Base-by-base conservation (phyloP, 306 rosid genomes). In the Arachis hypogaea region DNA sequence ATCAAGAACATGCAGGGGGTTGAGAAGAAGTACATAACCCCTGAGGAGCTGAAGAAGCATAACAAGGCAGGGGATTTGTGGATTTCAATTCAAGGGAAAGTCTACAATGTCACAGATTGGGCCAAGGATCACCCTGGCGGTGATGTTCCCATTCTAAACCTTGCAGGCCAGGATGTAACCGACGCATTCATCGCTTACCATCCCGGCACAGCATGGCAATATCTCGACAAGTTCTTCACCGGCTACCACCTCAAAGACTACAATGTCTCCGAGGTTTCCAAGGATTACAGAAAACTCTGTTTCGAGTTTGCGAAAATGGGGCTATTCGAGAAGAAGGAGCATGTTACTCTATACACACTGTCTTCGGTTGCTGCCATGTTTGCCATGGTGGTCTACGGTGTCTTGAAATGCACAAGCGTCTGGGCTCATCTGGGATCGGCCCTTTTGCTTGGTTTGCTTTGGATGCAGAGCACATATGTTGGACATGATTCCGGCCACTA, bases 401-500 rank as follows among this genome's bases (percentile, higher is more conserved):
- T 78, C 55, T 2, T 91, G 40, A 67, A 29, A 22, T 88, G 88
- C 33, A 75, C 72, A 0, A 77, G 90, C 49, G 14, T 57, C 4
- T 85, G 77, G 90, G 94, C 89, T 38, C 97, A 91, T 84, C 63
- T 90, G 70, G 91, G 76, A 22, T 86, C 95, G 52, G 88, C 83
- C 41, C 40, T 82, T 33, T 66, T 92, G 79, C 72, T 90, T 91
- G 98, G 98, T 59, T 9, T 92, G 40, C 84, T 90, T 5, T 92
- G 98, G 96, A 84, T 92, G 83, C 92, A 86, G 77, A 85, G 91
- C 66, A 92, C 96, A 0, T 92, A 87, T 75, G 79, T 92, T 44
- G 98, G 96, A 16, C 97, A 92, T 78, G 97, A 92, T 66, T 83
- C 97, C n/a, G 97, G 98, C 11, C 98, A 92, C 61, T 90, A 92